These are phyloP conservation scores for Wolfiporia cocos DNA, from an alignment of 1,284 basidiomycete genomes.

Conservation along the genomic window DNA sequence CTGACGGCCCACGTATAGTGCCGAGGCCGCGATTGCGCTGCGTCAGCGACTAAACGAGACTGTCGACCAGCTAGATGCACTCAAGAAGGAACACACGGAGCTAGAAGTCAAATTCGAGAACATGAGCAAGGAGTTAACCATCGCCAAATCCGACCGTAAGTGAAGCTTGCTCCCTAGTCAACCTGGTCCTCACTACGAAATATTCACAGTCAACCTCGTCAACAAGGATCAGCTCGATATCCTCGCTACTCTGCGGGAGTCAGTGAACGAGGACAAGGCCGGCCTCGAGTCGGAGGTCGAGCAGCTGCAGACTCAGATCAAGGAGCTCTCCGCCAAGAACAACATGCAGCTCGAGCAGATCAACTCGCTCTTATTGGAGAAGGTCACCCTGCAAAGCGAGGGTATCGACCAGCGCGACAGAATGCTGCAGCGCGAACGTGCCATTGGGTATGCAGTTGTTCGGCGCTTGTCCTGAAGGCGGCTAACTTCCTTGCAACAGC, in stretches of 20 bases:
- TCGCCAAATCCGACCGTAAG: constrained; percentile 86
- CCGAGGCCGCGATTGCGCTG: constrained; percentile 84
- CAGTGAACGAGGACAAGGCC: constrained; percentile 83
- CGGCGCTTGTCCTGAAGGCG: too few species aligned
- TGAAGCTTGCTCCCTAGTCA: constrained; percentile 11
- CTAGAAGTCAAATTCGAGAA: constrained; percentile 70
- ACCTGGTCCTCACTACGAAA: not conserved
- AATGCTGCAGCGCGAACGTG: constrained; percentile 76
- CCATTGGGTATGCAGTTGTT: constrained; percentile 69
- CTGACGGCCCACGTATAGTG: constrained; percentile 33
- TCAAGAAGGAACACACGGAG: constrained; percentile 65
- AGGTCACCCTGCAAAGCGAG: constrained; percentile 85
- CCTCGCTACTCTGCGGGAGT: constrained; percentile 76
- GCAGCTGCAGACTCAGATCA: constrained; percentile 62
- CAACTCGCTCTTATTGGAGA: constrained; percentile 82
- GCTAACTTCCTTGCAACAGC: constrained; percentile 29
- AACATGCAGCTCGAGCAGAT: constrained; percentile 90
- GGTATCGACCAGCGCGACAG: constrained; percentile 81
- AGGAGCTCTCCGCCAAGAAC: constrained; percentile 76
- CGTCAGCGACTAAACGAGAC: constrained; percentile 86
- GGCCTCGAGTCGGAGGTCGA: constrained; percentile 66
- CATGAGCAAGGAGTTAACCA: constrained; percentile 65
- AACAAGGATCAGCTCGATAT: constrained; percentile 86
- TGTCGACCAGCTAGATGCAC: constrained; percentile 72
- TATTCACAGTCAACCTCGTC: constrained; percentile 57